phyloP scores from a whole-genome alignment of 2,329 filamentous ascomycete species.

The Botrytis paeoniae region DNA sequence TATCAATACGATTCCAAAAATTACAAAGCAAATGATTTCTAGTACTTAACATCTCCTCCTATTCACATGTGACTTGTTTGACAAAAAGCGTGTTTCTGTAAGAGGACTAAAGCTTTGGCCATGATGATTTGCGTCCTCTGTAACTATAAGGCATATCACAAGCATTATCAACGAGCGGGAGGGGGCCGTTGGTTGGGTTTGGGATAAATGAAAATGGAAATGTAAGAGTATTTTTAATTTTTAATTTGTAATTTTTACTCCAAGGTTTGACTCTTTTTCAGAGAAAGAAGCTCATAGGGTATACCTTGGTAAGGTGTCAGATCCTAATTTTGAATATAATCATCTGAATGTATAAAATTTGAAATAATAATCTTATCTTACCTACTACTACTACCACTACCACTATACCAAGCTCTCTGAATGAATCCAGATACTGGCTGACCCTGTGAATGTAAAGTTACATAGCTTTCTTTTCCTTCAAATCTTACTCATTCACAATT shows the following conservation, averaged over 20 bases:
- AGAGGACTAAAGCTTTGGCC: background rate
- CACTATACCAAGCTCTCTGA: background rate
- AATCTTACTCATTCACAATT: background rate
- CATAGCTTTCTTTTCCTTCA: background rate
- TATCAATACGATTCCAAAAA: background rate
- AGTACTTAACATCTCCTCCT: background rate
- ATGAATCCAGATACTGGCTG: background rate
- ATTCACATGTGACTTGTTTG: background rate
- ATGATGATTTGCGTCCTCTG: background rate
- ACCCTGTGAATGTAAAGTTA: background rate
- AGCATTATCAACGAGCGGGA: background rate
- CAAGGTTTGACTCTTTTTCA: background rate
- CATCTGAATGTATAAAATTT: background rate
- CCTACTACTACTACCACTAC: background rate
- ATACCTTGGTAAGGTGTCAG: background rate
- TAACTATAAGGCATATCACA: background rate
- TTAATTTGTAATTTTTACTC: background rate
- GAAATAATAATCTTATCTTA: background rate
- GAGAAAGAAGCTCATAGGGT: background rate
- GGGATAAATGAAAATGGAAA: background rate
- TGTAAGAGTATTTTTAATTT: too few relatives aligned
- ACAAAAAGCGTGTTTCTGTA: background rate
- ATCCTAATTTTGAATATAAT: background rate
- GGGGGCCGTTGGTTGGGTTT: background rate
- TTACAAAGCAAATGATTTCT: background rate